A percentile compares a stretch with the other conserved stretches of the same genome.
Evolutionary conservation across 768 basidiomycete genomes (phyloP).

Genomic region (Flagelloscypha sp.): DNA sequence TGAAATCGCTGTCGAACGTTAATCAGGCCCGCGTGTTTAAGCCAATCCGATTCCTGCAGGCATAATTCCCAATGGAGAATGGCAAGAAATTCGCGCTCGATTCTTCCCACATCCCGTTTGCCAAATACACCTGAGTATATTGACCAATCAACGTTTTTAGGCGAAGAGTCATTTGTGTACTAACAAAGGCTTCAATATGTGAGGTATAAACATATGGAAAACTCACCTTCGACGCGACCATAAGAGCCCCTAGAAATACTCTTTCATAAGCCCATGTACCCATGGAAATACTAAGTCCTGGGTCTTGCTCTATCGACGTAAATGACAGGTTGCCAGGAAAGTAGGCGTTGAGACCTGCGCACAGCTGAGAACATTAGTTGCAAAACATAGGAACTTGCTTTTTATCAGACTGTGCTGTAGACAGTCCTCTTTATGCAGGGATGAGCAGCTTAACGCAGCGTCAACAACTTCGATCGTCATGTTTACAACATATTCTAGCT

Average conservation of each 20-base stretch:
- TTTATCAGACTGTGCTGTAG: no score
- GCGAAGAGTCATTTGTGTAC: slow-evolving; percentile 6
- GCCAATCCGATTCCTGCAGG: slow-evolving; percentile 35
- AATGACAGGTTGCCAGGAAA: slow-evolving; percentile 60
- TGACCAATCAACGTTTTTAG: slow-evolving; percentile 48
- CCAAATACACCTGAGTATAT: slow-evolving; percentile 42
- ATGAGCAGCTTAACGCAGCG: no score
- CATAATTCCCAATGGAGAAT: slow-evolving; percentile 41
- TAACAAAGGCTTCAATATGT: no score
- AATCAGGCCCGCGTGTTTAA: no score
- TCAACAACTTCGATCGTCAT: no score
- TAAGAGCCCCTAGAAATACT: slow-evolving; percentile 86
- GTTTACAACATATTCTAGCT: no score
- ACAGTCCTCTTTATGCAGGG: no score
- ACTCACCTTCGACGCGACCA: slow-evolving; percentile 75
- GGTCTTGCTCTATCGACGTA: slow-evolving; percentile 73
- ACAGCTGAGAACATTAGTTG: slow-evolving; percentile 56
- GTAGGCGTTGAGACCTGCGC: slow-evolving; percentile 69
- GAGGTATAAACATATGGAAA: no score
- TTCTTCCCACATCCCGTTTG: slow-evolving; percentile 40
- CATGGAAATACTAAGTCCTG: slow-evolving; percentile 71
- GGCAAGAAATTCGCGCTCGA: slow-evolving; percentile 44
- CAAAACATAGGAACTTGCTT: slow-evolving; percentile 60
- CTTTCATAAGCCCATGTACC: slow-evolving; percentile 85
- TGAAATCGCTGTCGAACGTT: no score